Base-by-base conservation (phyloP, 2,329 filamentous ascomycete species). In the Xylaria sp. region DNA sequence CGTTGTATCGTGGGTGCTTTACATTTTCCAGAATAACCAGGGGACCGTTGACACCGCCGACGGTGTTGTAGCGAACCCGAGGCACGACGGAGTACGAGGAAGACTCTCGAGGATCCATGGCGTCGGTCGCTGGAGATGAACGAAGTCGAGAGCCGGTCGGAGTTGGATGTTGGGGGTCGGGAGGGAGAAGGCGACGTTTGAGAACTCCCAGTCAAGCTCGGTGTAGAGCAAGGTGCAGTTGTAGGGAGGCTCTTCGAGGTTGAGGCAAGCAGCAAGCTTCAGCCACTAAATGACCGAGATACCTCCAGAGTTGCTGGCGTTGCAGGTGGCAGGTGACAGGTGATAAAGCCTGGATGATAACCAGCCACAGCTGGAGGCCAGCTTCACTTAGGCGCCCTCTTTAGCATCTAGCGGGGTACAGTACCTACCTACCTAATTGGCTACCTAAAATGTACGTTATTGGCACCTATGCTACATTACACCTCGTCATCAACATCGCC, bases 1-100 rank as follows among this genome's bases (percentile, higher is more conserved):
- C 96, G 83, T 98, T 98, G 88, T 93, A 99, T 80, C 90, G 88
- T 72, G 96, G 96, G 82, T 94, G 97, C 91, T 99, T 99, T 86
- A 99, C 95, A 89, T 97, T 97, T 81, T 98, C 96, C 75, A 99
- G 89, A 79, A 99, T 95, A 80, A 99, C 96, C 83, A 99, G 89
- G 78, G 96, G 96, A 69, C 96, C 96, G 85, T 99, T 99, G 83
- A 99, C 91, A 86, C 95, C 95, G 79, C 94, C 93, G 80, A 99
- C 94, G 77, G 96, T 99, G 86, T 99, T 99, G 90, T 99, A 99
- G 79, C 92, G 91, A 83, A 98, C 83, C 78, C 87, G 83, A 69
- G 88, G 88, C 75, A 85, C 80, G 76, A 89, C 83, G 71, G 86
- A 88, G 82, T 89, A 89, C 72, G 86, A 88, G 69, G 86, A 87